Base-by-base conservation (phyloP, 2,329 filamentous ascomycete genomes). In the Beauveria varroae region DNA sequence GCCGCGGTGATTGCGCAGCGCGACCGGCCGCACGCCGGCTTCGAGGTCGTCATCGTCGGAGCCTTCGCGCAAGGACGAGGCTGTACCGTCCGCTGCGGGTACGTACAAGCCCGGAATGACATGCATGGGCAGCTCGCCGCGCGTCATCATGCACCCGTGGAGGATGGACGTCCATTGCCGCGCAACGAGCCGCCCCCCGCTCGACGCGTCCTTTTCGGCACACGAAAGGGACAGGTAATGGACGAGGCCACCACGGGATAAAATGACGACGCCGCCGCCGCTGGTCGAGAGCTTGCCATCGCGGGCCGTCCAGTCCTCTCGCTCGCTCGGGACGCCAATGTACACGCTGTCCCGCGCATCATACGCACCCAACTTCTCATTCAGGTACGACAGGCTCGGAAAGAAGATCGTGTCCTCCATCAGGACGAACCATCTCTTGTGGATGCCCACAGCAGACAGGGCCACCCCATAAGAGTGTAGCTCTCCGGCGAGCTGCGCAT, bases 341-440 rank as follows among this genome's bases (percentile, higher is more conserved):
- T 76, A 79, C 16, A 76, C 62, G 52, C 73, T 68, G 7, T 71
- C 63, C 8, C 63, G 65, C 1, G 71, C 63, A 52, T 74, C 69
- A 60, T 75, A 75, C 0, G 66, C 59, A n/a, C 68, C 68, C 3
- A 81, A 71, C 6, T 70, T 72, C 28, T 71, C 65, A 3, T 77
- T 67, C 9, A 81, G 73, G 47, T 72, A 69, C 0, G 69, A 67
- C 37, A 79, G 65, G 43, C 74, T 75, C 0, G 78, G 78, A 52
- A 81, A 72, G 65, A 81, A 81, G 54, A 79, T 69, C 59, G 76
- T 73, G 64, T 80, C 78, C 37, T 81, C 79, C 1, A 81, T 64
- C 1, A 81, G 68, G 1, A 72, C 78, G 43, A 75, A 74, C 70
- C 76, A 79, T 49, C 67, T 70, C 70, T 78, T 78, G 50, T 67